Evolutionary conservation across 306 rosid species (phyloP), one percentile per base, ranked within the genome.

Genomic region (Heteromeles arbutifolia): DNA sequence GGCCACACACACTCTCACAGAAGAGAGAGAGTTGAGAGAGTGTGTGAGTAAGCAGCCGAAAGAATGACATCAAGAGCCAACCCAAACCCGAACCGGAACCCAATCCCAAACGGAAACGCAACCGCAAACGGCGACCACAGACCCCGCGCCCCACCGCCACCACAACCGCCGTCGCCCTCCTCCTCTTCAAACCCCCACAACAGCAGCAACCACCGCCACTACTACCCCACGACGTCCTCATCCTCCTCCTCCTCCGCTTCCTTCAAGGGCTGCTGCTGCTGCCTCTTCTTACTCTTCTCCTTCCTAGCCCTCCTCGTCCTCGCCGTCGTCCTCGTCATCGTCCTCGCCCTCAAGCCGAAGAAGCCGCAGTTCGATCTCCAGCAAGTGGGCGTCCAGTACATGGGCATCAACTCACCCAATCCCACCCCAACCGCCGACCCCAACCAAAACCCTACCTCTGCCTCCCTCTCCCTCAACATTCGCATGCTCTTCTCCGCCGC

Each of bases 351-450:
- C 11, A 92, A 89, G 21, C 98, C 98, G 4, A 95, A 92, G 68
- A 95, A 95, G 82, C 98, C 98, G 6, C 96, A 90, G 64, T 95
- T 95, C 86, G 96, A 95, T 86, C 98, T 95, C 53, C 93, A 92
- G 25, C 93, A 89, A 62, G 97, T 95, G 4, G 92, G 87, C 0
- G 97, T 95, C 1, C 98, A 95, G 57, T 95, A 88, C 84, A 79
- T 95, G 92, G 95, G 92, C 59, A 92, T 92, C 65, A 75, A 86
- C 77, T 72, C 93, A 0, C 86, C 92, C 75, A 74, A 67, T 58
- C 78, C 84, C 52, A 43, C 82, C 70, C 3, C 66, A 62, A 4
- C 78, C 22, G 56, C 78, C 41, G 29, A 68, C 63, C 79, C 78
- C 29, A 69, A 39, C 11, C 77, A 67, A 21, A 69, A 44, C 76